phyloP scores from a whole-genome alignment of 2,329 filamentous ascomycete species.

The Lanzia echinophila region DNA sequence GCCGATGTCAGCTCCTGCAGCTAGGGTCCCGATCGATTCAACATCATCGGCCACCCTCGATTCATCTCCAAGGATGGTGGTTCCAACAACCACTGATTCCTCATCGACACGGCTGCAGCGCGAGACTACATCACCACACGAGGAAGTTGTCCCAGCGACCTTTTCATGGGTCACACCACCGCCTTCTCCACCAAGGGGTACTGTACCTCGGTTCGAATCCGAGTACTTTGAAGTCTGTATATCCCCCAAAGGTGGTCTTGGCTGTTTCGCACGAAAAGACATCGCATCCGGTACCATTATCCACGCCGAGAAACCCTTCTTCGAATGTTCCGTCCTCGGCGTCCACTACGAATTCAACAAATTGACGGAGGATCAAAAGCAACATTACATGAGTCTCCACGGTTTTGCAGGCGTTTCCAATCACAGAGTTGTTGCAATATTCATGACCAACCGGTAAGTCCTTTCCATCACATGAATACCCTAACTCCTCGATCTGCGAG shows the following conservation, averaged over 20 bases:
- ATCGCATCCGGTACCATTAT: slow-evolving; percentile 22
- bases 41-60: not conserved
- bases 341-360: slow-evolving; percentile 18
- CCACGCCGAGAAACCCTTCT: slow-evolving; percentile 23
- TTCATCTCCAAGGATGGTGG: not conserved
- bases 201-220: slow-evolving; percentile 15
- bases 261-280: slow-evolving; percentile 25
- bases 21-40: not conserved
- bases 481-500: not conserved
- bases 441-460: slow-evolving; percentile 27
- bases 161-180: not conserved
- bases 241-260: slow-evolving; percentile 26
- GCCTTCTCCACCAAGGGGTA: not conserved
- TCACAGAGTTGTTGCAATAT: slow-evolving; percentile 20
- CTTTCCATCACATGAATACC: not conserved
- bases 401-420: slow-evolving; percentile 13
- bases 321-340: slow-evolving; percentile 13
- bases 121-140: not conserved
- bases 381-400: slow-evolving; percentile 18
- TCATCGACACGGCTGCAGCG: not conserved
- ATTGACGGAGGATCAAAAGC: slow-evolving; percentile 16
- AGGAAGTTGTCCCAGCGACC: not conserved
- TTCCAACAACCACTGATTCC: not conserved
- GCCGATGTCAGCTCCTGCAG: not conserved
- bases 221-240: slow-evolving; percentile 25